A percentile compares a stretch with the other conserved stretches of the same genome.
These are phyloP conservation scores for Kwoniella sp. DNA, from an alignment of 768 basidiomycete species.

Conservation along the genomic window DNA sequence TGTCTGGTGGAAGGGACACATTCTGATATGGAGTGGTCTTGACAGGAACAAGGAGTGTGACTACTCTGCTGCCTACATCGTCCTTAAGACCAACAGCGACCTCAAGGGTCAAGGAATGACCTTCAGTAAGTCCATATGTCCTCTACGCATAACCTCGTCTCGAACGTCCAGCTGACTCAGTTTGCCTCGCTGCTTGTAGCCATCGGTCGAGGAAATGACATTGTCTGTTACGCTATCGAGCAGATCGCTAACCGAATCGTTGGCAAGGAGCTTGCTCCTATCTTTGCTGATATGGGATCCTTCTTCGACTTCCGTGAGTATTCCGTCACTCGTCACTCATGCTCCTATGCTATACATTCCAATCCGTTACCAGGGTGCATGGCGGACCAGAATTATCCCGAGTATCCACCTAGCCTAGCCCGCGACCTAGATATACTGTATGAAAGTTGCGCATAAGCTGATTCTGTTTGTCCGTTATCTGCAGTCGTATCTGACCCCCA, in stretches of 20 bases:
- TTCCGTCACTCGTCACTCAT: not conserved
- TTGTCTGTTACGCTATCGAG: conserved; percentile 81
- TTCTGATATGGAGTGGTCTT: not conserved
- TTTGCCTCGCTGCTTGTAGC: conserved; percentile 25
- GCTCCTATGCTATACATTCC: too few relatives aligned
- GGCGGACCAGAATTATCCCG: not conserved
- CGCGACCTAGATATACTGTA: too few relatives aligned
- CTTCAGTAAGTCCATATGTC: conserved; percentile 42
- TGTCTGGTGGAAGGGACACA: not conserved
- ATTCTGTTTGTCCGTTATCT: not conserved
- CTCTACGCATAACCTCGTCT: too few relatives aligned
- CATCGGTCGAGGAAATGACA: conserved; percentile 78
- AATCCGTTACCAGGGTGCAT: not conserved
- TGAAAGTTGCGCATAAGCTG: too few relatives aligned
- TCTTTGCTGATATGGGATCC: conserved; percentile 88
- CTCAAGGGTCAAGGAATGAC: conserved; percentile 70
- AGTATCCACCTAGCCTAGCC: not conserved
- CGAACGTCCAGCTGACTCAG: too few relatives aligned
- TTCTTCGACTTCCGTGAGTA: conserved; percentile 71
- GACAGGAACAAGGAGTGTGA: conserved; percentile 90
- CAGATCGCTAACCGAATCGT: conserved; percentile 78
- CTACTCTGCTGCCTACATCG: conserved; percentile 90
- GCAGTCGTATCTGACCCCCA: conserved; percentile 80
- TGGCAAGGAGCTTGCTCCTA: conserved; percentile 74
- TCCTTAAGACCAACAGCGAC: conserved; percentile 68